Conservation (phyloP, 768 basidiomycete species). For the Chalciporus chontae region DNA sequence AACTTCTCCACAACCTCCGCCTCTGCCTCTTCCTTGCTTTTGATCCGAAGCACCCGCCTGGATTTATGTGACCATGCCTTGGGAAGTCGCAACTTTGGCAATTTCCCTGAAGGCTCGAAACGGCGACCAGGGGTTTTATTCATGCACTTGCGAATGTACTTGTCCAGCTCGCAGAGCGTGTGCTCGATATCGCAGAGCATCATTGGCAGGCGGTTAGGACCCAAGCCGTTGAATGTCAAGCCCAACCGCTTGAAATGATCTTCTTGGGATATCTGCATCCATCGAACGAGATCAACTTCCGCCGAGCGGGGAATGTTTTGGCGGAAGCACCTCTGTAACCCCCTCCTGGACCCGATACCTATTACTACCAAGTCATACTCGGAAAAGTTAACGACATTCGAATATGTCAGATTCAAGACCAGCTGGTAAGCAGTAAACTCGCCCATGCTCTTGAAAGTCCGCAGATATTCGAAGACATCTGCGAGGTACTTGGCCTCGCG, state of each 20-base stretch:
- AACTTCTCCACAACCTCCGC: constrained; percentile 38
- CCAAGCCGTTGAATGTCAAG: constrained; percentile 49
- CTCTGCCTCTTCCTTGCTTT: constrained; percentile 31
- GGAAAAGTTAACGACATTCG: constrained; percentile 55
- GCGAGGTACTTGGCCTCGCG: constrained; percentile 49
- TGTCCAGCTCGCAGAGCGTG: constrained; percentile 74
- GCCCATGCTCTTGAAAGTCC: constrained; percentile 68
- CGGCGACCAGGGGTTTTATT: constrained; percentile 31
- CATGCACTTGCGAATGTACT: constrained; percentile 55
- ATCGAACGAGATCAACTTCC: constrained; percentile 60
- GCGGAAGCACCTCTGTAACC: constrained; percentile 68
- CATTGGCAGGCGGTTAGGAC: constrained; percentile 48
- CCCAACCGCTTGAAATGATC: constrained; percentile 61
- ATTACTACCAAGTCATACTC: constrained; percentile 67
- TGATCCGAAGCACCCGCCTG: constrained; percentile 41
- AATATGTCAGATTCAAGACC: constrained; percentile 56
- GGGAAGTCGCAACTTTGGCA: constrained; percentile 37
- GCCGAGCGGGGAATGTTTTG: constrained; percentile 36
- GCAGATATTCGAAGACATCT: constrained; percentile 60
- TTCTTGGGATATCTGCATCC: constrained; percentile 57
- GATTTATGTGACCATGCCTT: constrained; percentile 54
- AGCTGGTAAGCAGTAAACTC: constrained; percentile 72
- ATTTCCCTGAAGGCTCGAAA: constrained; percentile 33
- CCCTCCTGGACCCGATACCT: constrained; percentile 63
- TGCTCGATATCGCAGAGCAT: constrained; percentile 75